phyloP scores from a whole-genome alignment of 139 green algal genomes.

The Pleodorina starrii region DNA sequence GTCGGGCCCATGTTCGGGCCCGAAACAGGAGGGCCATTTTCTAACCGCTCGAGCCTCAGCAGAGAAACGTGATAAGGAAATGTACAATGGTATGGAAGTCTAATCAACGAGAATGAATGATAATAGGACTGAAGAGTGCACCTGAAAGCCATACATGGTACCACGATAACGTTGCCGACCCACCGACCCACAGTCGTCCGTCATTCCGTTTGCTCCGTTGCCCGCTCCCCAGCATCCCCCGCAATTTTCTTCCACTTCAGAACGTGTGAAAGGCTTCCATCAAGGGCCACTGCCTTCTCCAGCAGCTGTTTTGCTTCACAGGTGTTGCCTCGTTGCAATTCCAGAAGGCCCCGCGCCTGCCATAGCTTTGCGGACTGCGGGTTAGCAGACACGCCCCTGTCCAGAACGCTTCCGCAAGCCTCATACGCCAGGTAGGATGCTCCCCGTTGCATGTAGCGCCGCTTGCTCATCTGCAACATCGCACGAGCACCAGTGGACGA shows the following conservation, averaged over 20 bases:
- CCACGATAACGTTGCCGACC: not conserved
- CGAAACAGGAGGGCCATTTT: too few relatives aligned
- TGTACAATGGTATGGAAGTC: too few relatives aligned
- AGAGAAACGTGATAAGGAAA: too few relatives aligned
- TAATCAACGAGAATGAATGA: too few relatives aligned
- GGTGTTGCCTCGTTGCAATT: constrained; percentile 74
- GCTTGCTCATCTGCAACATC: constrained; percentile 27
- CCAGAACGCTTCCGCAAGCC: constrained; percentile 27
- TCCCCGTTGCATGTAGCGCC: constrained; percentile 19
- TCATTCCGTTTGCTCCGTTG: too few relatives aligned
- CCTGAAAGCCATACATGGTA: too few relatives aligned
- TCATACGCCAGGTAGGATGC: not conserved
- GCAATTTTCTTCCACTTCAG: constrained; percentile 6
- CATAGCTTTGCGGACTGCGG: not conserved
- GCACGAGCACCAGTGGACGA: too few relatives aligned
- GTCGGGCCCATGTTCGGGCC: too few relatives aligned
- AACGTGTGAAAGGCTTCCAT: not conserved
- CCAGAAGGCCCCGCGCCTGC: constrained; percentile 66
- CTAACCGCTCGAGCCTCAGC: too few relatives aligned
- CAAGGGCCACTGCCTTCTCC: constrained; percentile 54
- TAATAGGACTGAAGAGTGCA: too few relatives aligned
- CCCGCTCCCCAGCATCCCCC: too few relatives aligned
- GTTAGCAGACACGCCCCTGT: not conserved
- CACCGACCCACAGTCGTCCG: too few relatives aligned
- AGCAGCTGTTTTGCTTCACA: constrained; percentile 65